These are phyloP conservation scores for Beta corolliflora DNA, from an alignment of 179 eudicot genomes.

Conservation along the genomic window DNA sequence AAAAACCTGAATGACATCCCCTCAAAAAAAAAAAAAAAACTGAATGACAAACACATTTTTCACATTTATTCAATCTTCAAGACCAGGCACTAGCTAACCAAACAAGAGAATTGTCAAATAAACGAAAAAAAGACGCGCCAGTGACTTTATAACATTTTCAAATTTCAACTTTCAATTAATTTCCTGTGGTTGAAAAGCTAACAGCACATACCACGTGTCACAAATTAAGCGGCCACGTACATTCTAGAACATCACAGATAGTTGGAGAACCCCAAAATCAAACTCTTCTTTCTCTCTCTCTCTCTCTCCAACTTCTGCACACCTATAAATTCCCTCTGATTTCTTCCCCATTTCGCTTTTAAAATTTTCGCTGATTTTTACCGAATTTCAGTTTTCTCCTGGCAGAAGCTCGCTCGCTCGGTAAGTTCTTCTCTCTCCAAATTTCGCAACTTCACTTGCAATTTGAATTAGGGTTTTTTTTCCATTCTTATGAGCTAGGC, in stretches of 20 bases:
- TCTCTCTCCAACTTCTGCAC: background rate
- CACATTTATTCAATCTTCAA: too few relatives aligned
- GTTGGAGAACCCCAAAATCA: background rate
- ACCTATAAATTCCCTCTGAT: constrained; percentile 15
- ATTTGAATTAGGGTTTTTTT: constrained; percentile 22
- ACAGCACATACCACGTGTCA: constrained; percentile 30
- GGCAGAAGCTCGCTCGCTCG: too few relatives aligned
- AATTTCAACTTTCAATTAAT: background rate
- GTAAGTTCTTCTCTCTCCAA: constrained; percentile 10
- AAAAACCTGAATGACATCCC: too few relatives aligned
- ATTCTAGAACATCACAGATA: constrained; percentile 39
- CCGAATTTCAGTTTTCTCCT: background rate
- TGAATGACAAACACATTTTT: too few relatives aligned
- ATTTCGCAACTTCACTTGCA: background rate
- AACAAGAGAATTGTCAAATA: background rate
- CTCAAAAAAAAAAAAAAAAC: too few relatives aligned
- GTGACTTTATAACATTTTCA: background rate
- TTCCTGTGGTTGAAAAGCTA: background rate
- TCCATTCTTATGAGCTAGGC: too few relatives aligned
- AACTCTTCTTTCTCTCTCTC: background rate
- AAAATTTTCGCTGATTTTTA: background rate
- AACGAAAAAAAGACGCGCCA: background rate
- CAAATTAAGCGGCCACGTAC: constrained; percentile 27
- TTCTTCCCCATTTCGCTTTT: background rate
- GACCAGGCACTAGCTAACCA: accelerated